Conservation (phyloP, 768 basidiomycete genomes). For the Phanerodontia chrysosporium region DNA sequence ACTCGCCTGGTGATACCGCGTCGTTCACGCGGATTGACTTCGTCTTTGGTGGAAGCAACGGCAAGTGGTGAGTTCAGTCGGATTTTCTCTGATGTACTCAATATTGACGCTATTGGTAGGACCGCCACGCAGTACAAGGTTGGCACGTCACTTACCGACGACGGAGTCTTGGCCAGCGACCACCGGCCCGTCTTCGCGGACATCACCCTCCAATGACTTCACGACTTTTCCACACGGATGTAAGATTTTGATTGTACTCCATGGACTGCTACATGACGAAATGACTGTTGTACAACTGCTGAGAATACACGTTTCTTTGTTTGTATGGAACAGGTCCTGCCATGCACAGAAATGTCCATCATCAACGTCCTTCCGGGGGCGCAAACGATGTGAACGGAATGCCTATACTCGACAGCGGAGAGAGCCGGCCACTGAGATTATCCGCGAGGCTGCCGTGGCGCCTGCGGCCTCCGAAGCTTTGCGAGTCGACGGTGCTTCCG, state of each 20-base stretch:
- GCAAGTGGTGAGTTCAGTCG: slow-evolving; percentile 35
- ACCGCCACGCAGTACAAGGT: slow-evolving; percentile 36
- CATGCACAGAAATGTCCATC: not conserved
- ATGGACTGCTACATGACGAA: not conserved
- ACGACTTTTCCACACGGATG: not conserved
- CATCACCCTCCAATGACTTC: slow-evolving; percentile 16
- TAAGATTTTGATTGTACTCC: not conserved
- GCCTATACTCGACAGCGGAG: not conserved
- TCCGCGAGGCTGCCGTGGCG: not conserved
- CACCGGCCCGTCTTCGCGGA: slow-evolving; percentile 53
- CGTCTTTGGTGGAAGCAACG: slow-evolving; percentile 45
- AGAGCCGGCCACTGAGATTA: not conserved
- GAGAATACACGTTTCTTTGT: not conserved
- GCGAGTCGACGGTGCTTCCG: not conserved
- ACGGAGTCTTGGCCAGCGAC: slow-evolving; percentile 51
- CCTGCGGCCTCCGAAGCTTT: not conserved
- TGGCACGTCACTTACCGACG: slow-evolving; percentile 39
- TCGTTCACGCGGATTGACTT: slow-evolving; percentile 46
- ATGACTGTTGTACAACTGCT: not conserved
- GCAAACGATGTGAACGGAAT: not conserved
- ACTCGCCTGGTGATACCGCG: slow-evolving; percentile 33
- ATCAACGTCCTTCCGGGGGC: not conserved
- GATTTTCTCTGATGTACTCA: not conserved
- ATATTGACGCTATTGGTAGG: slow-evolving; percentile 23
- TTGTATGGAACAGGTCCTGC: not conserved